Base-by-base conservation (phyloP, 148 eudicot genomes). In the Simmondsia chinensis region DNA sequence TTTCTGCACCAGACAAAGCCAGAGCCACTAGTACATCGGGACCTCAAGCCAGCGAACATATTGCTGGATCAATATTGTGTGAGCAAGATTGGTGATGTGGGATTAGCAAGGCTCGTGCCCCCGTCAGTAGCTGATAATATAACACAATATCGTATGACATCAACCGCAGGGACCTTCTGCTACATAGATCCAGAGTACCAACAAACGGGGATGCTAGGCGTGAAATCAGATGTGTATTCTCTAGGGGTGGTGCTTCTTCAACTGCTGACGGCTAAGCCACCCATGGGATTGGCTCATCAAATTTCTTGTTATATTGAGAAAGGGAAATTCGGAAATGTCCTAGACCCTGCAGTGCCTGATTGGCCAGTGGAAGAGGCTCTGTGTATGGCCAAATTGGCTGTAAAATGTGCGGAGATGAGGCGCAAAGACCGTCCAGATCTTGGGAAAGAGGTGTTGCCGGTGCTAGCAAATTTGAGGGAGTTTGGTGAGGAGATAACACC, bases 121-220 rank as follows among this genome's bases (percentile, higher is more conserved):
- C 66, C 89, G 16, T 51, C 77, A 3, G 77, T 76, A 2, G 73
- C 77, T 33, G 84, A 81, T 18, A 56, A 60, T 28, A 70, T 77
- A 10, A 80, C 88, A 20, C 83, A 73, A 29, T 77, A 73, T 48
- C 62, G 70, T 25, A 25, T 70, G 77, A 81, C 84, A 20, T 70
- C 84, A 35, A 56, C 84, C 1, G 89, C 84, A 0, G 84, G 89
- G 14, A 81, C 89, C 2, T 77, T 77, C 18, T 73, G 84, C 47
- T 81, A 81, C 58, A 81, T 77, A 16, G 89, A 77, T 49, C 89
- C 84, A 0, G 89, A 81, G 56, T 80, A 80, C 52, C 88, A 80
- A 40, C 83, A 73, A 36, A 80, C 83, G 0, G 88, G 83, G 6
- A 70, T 73, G 80, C 70, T 80, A 18, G 80, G 83, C 18, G 64